Conservation (phyloP, 2,329 filamentous ascomycete species). For the Trichophyton verrucosum region DNA sequence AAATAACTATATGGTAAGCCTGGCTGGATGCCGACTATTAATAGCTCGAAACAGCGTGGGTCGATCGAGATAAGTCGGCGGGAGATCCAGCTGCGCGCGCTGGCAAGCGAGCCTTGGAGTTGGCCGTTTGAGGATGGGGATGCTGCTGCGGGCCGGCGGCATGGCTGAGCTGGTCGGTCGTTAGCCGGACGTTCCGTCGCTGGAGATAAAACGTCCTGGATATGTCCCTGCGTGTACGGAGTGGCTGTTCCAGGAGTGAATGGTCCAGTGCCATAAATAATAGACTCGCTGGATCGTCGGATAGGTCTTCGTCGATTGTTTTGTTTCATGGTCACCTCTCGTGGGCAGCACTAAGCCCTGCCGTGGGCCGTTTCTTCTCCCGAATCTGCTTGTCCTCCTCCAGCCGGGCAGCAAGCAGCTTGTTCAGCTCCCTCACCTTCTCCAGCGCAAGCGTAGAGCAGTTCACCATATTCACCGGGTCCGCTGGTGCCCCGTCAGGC, state of each 20-base stretch:
- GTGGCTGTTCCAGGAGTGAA: too few relatives aligned
- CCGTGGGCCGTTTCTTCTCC: slow-evolving; percentile 57
- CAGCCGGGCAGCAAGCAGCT: slow-evolving; percentile 58
- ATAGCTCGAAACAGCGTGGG: not conserved
- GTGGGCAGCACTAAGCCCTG: slow-evolving; percentile 74
- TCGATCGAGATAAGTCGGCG: not conserved
- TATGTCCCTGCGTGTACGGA: too few relatives aligned
- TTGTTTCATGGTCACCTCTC: slow-evolving; percentile 46
- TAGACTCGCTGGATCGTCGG: too few relatives aligned
- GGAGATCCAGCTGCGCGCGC: not conserved
- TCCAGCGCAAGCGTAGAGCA: slow-evolving; percentile 62
- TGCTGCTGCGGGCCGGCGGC: not conserved
- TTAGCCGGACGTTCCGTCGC: too few relatives aligned
- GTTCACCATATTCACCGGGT: slow-evolving; percentile 64
- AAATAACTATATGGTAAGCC: not conserved
- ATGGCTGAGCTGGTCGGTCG: too few relatives aligned
- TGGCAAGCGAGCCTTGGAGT: not conserved
- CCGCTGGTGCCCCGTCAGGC: slow-evolving; percentile 68
- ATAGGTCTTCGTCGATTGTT: too few relatives aligned
- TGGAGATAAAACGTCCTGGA: too few relatives aligned
- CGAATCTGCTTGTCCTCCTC: slow-evolving; percentile 58
- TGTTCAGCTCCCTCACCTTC: slow-evolving; percentile 70
- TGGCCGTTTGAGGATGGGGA: not conserved
- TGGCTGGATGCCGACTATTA: not conserved
- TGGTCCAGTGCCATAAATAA: too few relatives aligned